These are phyloP conservation scores for Alternaria tenuissima DNA, from an alignment of 2,329 filamentous ascomycete genomes.

Conservation along the genomic window DNA sequence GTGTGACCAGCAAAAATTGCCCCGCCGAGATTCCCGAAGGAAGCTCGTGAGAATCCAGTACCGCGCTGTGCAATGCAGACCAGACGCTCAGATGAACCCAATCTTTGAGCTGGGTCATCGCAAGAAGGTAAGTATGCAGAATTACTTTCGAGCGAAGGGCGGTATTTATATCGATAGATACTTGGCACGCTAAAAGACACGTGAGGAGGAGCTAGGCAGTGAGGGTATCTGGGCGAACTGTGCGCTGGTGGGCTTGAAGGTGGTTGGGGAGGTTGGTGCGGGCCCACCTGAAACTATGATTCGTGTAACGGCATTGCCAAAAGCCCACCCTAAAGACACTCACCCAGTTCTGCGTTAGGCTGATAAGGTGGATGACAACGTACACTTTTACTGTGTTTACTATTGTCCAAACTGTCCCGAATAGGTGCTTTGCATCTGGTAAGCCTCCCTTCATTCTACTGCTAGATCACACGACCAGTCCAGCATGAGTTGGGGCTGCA, in stretches of 20 bases:
- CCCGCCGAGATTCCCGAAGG: slow-evolving; percentile 47
- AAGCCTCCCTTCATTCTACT: no score
- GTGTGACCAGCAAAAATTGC: slow-evolving; percentile 42
- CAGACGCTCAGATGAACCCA: slow-evolving; percentile 37
- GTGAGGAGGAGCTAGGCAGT: not conserved
- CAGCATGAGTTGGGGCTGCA: no score
- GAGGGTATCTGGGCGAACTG: not conserved
- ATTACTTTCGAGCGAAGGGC: not conserved
- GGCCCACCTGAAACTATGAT: not conserved
- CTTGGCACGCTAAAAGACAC: not conserved
- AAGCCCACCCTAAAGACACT: not conserved
- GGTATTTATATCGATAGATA: not conserved
- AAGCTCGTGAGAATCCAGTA: slow-evolving; percentile 42
- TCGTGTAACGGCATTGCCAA: no score
- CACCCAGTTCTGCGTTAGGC: not conserved
- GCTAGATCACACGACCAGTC: no score
- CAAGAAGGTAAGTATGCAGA: slow-evolving; percentile 45
- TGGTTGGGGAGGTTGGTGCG: not conserved
- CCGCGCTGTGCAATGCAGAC: slow-evolving; percentile 52
- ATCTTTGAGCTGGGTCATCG: slow-evolving; percentile 43
- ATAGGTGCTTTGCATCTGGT: no score
- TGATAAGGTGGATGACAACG: no score
- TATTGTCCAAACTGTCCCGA: no score
- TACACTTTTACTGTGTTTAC: no score
- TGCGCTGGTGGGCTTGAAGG: not conserved